phyloP scores from a whole-genome alignment of 306 rosid species.

The Sphenostylis stenocarpa region DNA sequence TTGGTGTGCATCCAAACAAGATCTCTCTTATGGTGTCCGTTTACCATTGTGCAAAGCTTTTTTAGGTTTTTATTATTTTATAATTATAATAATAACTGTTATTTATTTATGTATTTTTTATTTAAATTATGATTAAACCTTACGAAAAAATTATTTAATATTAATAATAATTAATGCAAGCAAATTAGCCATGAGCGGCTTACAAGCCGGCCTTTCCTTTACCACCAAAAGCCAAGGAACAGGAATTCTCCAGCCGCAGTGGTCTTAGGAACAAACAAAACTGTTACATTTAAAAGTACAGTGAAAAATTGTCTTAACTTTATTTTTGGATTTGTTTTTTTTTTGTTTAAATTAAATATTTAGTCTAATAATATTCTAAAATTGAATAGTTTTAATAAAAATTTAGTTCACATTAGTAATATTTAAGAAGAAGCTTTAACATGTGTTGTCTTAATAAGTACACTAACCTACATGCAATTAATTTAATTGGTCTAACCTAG shows the following conservation, averaged over 20 bases:
- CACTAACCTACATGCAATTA: no score
- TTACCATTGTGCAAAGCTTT: neutral
- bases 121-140: neutral
- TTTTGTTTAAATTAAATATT: no score
- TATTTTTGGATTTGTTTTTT: no score
- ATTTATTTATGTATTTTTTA: no score
- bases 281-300: no score
- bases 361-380: no score
- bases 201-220: neutral
- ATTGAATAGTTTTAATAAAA: no score
- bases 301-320: no score
- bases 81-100: no score
- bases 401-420: no score
- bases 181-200: neutral
- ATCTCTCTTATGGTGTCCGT: slow-evolving; percentile 21
- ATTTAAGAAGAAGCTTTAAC: no score
- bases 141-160: neutral
- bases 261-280: neutral
- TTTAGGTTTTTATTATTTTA: neutral
- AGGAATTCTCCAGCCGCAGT: neutral
- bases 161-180: neutral
- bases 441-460: no score
- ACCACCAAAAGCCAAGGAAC: neutral
- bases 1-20: slow-evolving; percentile 21
- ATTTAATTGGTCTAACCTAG: neutral